phyloP scores from a whole-genome alignment of 495 filamentous ascomycete genomes.

The Neurospora terricola region DNA sequence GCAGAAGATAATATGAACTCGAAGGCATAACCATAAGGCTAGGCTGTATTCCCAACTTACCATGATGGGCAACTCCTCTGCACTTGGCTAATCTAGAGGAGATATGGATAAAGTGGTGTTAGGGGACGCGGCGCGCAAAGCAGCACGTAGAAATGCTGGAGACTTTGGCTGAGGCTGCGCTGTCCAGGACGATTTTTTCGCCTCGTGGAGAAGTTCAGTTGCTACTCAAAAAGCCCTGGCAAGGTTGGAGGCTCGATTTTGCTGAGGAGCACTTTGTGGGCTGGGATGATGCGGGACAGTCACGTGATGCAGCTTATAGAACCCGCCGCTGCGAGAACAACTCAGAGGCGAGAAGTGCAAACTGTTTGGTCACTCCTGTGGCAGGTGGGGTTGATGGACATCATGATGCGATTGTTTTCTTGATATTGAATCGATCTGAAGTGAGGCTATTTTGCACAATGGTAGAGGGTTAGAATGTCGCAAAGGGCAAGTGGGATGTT shows the following conservation, averaged over 20 bases:
- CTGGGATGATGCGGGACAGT: constrained; percentile 14
- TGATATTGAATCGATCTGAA: background rate
- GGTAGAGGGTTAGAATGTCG: background rate
- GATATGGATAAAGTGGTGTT: constrained; percentile 6
- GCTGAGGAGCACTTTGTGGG: constrained; percentile 19
- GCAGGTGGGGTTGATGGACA: background rate
- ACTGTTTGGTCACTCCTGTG: background rate
- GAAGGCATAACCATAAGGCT: background rate
- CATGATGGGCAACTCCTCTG: constrained; percentile 35
- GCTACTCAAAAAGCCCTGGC: constrained; percentile 18
- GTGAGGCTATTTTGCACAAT: background rate
- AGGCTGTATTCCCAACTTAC: constrained; percentile 14
- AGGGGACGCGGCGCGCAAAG: constrained; percentile 18
- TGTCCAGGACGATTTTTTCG: constrained; percentile 25
- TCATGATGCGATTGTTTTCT: background rate
- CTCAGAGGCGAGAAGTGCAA: background rate
- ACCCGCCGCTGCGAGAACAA: background rate
- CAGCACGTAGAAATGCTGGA: constrained; percentile 21
- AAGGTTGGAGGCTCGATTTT: constrained; percentile 13
- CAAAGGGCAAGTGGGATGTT: background rate
- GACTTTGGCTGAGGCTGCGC: constrained; percentile 20
- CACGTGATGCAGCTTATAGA: constrained; percentile 16
- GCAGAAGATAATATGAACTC: background rate
- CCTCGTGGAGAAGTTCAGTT: constrained; percentile 21
- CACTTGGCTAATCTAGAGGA: constrained; percentile 21